phyloP scores from a whole-genome alignment of 1,284 basidiomycete genomes.

The Meira nashicola region DNA sequence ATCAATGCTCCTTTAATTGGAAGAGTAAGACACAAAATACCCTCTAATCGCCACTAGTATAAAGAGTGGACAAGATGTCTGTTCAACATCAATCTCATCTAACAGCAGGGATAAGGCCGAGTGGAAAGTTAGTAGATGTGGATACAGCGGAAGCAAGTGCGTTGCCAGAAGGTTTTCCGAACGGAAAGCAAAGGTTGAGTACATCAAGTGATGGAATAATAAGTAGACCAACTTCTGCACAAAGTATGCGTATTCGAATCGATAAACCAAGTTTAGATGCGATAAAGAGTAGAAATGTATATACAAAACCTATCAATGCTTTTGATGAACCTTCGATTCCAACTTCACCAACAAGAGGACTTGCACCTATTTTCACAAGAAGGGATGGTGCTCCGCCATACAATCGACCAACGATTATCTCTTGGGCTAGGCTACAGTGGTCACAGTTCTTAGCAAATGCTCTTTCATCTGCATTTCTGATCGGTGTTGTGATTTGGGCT shows the following conservation, averaged over 20 bases:
- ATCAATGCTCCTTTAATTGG: too few relatives aligned
- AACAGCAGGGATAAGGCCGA: too few relatives aligned
- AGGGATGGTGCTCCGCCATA: slow-evolving; percentile 40
- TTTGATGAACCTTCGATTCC: slow-evolving; percentile 25
- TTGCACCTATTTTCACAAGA: slow-evolving; percentile 26
- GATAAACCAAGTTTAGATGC: slow-evolving; percentile 34
- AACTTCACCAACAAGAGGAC: neutral
- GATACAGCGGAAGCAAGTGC: slow-evolving; percentile 17
- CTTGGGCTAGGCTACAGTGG: slow-evolving; percentile 50
- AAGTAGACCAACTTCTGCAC: slow-evolving; percentile 33
- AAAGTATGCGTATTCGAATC: slow-evolving; percentile 40
- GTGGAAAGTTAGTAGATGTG: too few relatives aligned
- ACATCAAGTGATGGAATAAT: slow-evolving; percentile 21
- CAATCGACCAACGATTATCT: slow-evolving; percentile 32
- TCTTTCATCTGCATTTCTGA: slow-evolving; percentile 59
- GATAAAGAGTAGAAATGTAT: slow-evolving; percentile 33
- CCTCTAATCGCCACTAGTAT: too few relatives aligned
- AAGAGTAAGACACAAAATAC: too few relatives aligned
- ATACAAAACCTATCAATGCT: slow-evolving; percentile 35
- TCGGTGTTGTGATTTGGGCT: slow-evolving; percentile 54
- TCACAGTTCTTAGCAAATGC: slow-evolving; percentile 57
- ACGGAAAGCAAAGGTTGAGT: slow-evolving; percentile 1
- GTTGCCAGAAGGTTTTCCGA: slow-evolving; percentile 6
- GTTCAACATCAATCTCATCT: too few relatives aligned
- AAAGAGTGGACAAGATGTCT: too few relatives aligned